A percentile compares a stretch with the other conserved stretches of the same genome.
These are phyloP conservation scores for Termitomyces sp. DNA, from an alignment of 1,284 basidiomycete genomes.

Conservation along the genomic window DNA sequence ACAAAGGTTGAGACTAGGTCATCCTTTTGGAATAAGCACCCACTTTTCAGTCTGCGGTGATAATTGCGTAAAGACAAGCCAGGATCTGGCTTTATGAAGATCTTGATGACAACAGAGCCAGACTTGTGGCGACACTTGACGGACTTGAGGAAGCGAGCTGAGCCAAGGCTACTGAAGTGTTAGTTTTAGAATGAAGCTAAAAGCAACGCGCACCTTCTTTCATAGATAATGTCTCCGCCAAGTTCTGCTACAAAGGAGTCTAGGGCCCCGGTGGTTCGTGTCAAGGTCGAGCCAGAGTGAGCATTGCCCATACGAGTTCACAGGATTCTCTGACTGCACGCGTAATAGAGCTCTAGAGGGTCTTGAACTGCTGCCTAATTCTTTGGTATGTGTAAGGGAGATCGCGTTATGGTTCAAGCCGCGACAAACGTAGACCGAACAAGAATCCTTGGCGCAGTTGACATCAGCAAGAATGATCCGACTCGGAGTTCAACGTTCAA, in stretches of 20 bases:
- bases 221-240: conserved; percentile 81
- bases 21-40: conserved; percentile 12
- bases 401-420: not conserved
- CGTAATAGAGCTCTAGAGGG: not conserved
- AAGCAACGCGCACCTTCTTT: conserved; percentile 66
- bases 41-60: conserved; percentile 62
- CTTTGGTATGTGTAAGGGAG: not conserved
- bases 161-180: conserved; percentile 58
- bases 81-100: conserved; percentile 81
- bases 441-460: not conserved
- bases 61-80: conserved; percentile 64
- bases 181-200: not conserved
- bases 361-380: not conserved
- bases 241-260: conserved; percentile 89
- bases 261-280: conserved; percentile 70
- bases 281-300: conserved; percentile 60
- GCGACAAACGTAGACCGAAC: not conserved
- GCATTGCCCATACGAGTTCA: conserved; percentile 57
- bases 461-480: no score
- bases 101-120: conserved; percentile 55
- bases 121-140: conserved; percentile 46
- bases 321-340: not conserved
- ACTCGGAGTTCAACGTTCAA: no score
- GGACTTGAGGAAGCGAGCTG: conserved; percentile 94
- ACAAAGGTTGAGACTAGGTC: conserved; percentile 1